Evolutionary conservation across 345 rosid species (phyloP).

Genomic region (Citropsis articulata): DNA sequence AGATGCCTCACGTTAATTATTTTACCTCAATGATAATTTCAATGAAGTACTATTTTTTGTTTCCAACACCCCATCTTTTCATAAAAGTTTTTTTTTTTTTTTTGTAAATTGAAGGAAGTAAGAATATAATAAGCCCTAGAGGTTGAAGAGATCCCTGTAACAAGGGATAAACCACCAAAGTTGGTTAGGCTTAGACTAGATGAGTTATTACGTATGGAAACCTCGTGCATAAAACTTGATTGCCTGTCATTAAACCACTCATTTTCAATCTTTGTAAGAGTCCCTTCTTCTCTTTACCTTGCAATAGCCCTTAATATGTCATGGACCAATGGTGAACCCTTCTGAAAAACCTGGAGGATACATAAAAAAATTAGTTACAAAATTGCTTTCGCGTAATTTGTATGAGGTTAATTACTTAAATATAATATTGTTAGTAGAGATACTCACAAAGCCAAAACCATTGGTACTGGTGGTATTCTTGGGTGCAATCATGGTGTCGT

Average conservation of each 20-base stretch:
- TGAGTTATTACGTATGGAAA: background rate
- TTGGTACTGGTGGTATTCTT: background rate
- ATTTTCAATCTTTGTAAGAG: background rate
- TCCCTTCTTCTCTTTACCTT: background rate
- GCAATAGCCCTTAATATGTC: background rate
- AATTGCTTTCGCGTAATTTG: too few species aligned
- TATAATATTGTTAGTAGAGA: background rate
- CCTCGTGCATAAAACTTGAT: background rate
- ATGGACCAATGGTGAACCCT: background rate
- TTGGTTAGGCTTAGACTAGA: background rate
- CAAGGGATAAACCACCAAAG: constrained; percentile 32
- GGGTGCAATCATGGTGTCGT: background rate
- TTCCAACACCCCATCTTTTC: background rate
- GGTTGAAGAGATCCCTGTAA: constrained; percentile 23
- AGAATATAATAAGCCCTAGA: constrained; percentile 15
- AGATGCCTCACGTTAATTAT: background rate
- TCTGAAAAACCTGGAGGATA: background rate
- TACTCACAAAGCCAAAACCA: constrained; percentile 12
- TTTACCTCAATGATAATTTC: background rate
- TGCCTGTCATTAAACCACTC: background rate
- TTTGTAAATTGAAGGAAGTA: background rate
- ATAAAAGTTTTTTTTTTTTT: background rate
- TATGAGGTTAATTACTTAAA: background rate
- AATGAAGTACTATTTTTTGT: too few species aligned
- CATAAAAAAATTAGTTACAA: too few species aligned